These are phyloP conservation scores for Sclerospora graminicola DNA, from an alignment of 352 stramenopile species.

Conservation along the genomic window DNA sequence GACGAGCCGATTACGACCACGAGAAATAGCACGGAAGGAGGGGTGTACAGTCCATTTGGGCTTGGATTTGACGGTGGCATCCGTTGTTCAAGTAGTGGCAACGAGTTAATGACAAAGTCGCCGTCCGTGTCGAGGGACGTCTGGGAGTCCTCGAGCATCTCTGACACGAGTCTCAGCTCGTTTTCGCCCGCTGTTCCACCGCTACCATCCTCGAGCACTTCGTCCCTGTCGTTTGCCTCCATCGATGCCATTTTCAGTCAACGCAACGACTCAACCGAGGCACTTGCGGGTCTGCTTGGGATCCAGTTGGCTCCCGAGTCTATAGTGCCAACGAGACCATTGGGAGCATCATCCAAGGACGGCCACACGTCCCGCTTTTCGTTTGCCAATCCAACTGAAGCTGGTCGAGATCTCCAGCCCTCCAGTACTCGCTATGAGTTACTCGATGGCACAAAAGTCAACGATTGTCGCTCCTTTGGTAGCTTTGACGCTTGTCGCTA, in stretches of 20 bases:
- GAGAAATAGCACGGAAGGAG: constrained; percentile 6
- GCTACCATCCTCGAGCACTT: constrained; percentile 7
- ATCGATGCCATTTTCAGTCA: constrained; percentile 81
- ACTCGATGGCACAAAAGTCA: constrained; percentile 22
- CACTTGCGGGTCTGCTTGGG: constrained; percentile 50
- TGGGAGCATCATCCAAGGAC: constrained; percentile 25
- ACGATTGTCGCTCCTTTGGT: constrained; percentile 19
- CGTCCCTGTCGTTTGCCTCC: constrained; percentile 61
- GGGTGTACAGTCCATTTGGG: constrained; percentile 64
- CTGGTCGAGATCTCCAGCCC: constrained; percentile 4
- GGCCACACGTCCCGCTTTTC: constrained; percentile 63
- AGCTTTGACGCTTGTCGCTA: constrained; percentile 11
- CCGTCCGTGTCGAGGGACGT: constrained; percentile 3
- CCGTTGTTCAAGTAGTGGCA: constrained; percentile 16
- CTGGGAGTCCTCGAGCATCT: constrained; percentile 21
- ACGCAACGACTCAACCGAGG: constrained; percentile 61
- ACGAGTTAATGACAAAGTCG: constrained; percentile 18
- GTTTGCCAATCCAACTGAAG: constrained; percentile 53
- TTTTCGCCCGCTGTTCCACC: constrained; percentile 9
- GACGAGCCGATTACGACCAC: constrained; percentile 12
- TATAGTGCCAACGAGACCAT: constrained; percentile 24
- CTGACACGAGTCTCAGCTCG: constrained; percentile 7
- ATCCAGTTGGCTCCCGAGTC: constrained; percentile 43
- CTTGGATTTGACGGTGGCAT: constrained; percentile 59
- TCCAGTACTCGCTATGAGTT: constrained; percentile 18